Conservation (phyloP, 371 early-diverging fungal genomes). For the Mucor sp. region DNA sequence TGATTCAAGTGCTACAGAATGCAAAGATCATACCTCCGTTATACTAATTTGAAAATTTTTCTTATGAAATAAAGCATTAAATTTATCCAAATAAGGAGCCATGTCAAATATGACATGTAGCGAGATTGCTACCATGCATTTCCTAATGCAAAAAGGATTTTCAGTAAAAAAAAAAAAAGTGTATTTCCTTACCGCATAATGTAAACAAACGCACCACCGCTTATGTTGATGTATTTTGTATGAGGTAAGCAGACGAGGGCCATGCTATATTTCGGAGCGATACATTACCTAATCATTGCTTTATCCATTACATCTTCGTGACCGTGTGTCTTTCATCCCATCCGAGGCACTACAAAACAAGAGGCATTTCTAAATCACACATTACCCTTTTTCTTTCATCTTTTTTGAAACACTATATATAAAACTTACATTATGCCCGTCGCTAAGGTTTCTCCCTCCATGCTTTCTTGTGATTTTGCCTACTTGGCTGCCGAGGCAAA, state of each 20-base stretch:
- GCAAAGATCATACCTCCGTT: conserved; percentile 8
- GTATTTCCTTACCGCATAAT: not conserved
- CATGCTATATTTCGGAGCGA: not conserved
- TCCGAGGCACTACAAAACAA: not conserved
- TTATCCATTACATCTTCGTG: not conserved
- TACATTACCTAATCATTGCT: not conserved
- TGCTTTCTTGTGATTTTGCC: conserved; percentile 95
- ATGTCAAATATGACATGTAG: not conserved
- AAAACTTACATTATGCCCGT: conserved; percentile 50
- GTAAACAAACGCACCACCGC: not conserved
- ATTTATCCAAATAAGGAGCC: not conserved
- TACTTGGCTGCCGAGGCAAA: conserved; percentile 85
- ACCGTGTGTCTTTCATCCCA: not conserved
- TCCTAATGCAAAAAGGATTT: not conserved
- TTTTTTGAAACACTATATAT: not conserved
- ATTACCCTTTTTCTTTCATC: not conserved
- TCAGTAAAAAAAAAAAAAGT: not conserved
- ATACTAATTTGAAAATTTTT: not conserved
- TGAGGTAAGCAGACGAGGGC: not conserved
- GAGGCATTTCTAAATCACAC: not conserved
- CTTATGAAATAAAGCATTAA: not conserved
- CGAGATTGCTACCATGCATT: not conserved
- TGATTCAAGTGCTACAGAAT: conserved; percentile 3
- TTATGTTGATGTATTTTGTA: not conserved
- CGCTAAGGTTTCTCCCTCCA: conserved; percentile 88